Base-by-base conservation (phyloP, 176 grass and related monocot species). In the Thinopyrum elongatum region DNA sequence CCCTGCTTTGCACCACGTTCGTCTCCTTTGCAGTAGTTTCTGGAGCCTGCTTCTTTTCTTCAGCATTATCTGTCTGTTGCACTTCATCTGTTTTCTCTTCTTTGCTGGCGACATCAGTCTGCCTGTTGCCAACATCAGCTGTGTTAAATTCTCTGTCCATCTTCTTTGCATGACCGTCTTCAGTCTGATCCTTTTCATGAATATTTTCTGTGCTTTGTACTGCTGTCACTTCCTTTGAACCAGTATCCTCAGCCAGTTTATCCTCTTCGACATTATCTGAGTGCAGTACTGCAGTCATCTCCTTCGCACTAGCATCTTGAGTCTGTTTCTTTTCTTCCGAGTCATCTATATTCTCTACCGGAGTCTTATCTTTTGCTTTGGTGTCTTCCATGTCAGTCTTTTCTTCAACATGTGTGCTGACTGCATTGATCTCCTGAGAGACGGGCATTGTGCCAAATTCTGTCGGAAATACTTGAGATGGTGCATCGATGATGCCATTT, bases 101-200 rank as follows among this genome's bases (percentile, higher is more conserved):
- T 35, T 49, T 28, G 46, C 30, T 36, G 22, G 77, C 61, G 14
- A 17, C 51, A 27, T 65, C 31, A 15, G 29, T 59, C 30, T 91
- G 82, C 5, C 1, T 78, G 60, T 41, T 65, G 26, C 13, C 61
- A 76, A 49, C n/a, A 30, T 75, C 7, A 31, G 70, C 38, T 62
- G 62, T 12, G 14, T 26, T 33, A 49, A 49, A 51, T 28, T n/a
- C 29, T 77, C 10, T 2, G 1, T 33, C 76, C 3, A 76, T 70
- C 66, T 84, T 70, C 67, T 84, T 63, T 55, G 69, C 38, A 53
- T 14, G 10, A 5, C n/a, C 22, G 42, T 59, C 70, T 74, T 86
- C 76, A 65, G 58, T 72, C 3, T 23, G 57, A 39, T 82, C 86
- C n/a, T 90, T 77, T 70, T 65, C 84, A 84, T 73, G 69, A 66